Evolutionary conservation across 108 stramenopile species (phyloP), one percentile per base, ranked within the genome.

Genomic region (Bacterosira constricta): DNA sequence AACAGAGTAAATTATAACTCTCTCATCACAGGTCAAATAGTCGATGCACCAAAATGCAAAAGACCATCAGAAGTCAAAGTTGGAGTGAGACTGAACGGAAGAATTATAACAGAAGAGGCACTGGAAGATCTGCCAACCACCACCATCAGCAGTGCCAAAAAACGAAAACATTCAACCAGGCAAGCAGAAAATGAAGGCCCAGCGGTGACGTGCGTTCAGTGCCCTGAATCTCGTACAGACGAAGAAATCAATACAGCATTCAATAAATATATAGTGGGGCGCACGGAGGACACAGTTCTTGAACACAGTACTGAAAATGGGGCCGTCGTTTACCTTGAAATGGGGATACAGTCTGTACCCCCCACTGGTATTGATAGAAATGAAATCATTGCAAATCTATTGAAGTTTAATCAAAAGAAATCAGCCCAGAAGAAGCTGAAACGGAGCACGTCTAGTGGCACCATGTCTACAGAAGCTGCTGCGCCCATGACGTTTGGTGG

Each of bases 51-150:
- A 25, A 64, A 63, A 46, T 69, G 73, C 27, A 85, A 73, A 59
- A 58, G 91, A 29, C 91, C 88, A 26, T 38, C 78, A 61, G 84
- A 86, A 20, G 81, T 88, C 41, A 77, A 63, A 41, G 84, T 92
- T n/a, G 77, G 84, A 12, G 74, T 92, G 13, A 72, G 79, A 47
- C 25, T 92, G 2, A 76, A 86, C 69, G 88, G 88, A 30, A 53
- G 71, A 39, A 29, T 87, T 3, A 36, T 82, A 29, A 41, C 69
- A 38, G 81, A 82, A 73, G 65, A 80, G 70, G 61, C 79, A 10
- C 36, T 49, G 2, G 66, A 72, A 62, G 71, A 80, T 29, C 38
- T 57, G 6, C 52, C 59, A 31, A 31, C 57, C 68, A 27, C 10
- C 38, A 53, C 39, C 18, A 44, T 30, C 13, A 54, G 23, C 23